These are phyloP conservation scores for Lagerstroemia speciosa DNA, from an alignment of 345 rosid genomes.

Conservation along the genomic window DNA sequence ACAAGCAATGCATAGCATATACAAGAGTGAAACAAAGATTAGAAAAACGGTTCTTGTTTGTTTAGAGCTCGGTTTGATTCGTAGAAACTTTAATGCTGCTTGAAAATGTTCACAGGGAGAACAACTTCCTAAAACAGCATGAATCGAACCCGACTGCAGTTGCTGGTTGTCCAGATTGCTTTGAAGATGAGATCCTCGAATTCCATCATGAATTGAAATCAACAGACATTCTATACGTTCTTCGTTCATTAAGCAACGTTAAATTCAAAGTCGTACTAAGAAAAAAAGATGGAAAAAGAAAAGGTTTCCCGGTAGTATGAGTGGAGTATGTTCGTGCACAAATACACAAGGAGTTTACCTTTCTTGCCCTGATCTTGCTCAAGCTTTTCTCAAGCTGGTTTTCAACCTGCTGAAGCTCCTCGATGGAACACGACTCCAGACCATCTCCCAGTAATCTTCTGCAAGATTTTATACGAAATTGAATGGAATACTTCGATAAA, in stretches of 20 bases:
- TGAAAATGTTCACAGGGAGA: not conserved
- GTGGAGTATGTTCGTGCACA: not conserved
- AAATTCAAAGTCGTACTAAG: too few relatives aligned
- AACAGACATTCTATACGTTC: too few relatives aligned
- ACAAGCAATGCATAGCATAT: not conserved
- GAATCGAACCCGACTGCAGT: too few relatives aligned
- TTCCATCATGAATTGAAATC: too few relatives aligned
- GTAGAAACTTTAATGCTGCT: not conserved
- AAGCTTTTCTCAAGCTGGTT: slow-evolving; percentile 70
- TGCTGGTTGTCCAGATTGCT: too few relatives aligned
- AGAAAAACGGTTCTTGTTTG: not conserved
- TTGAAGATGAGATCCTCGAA: not conserved
- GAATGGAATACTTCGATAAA: not conserved
- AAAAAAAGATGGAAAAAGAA: too few relatives aligned
- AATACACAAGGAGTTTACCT: slow-evolving; percentile 27
- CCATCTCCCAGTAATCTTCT: slow-evolving; percentile 72
- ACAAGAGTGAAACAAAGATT: not conserved
- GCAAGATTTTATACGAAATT: slow-evolving; percentile 3
- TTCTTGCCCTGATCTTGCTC: slow-evolving; percentile 61
- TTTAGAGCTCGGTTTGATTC: not conserved
- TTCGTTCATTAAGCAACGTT: too few relatives aligned
- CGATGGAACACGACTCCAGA: slow-evolving; percentile 50
- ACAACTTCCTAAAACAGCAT: too few relatives aligned
- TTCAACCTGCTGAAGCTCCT: slow-evolving; percentile 63
- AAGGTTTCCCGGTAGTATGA: not conserved